Percentiles rank a stretch among this genome's conserved stretches.
Evolutionary conservation across 208 protist species (phyloP).

Genomic region (Wallacemonas sp.): DNA sequence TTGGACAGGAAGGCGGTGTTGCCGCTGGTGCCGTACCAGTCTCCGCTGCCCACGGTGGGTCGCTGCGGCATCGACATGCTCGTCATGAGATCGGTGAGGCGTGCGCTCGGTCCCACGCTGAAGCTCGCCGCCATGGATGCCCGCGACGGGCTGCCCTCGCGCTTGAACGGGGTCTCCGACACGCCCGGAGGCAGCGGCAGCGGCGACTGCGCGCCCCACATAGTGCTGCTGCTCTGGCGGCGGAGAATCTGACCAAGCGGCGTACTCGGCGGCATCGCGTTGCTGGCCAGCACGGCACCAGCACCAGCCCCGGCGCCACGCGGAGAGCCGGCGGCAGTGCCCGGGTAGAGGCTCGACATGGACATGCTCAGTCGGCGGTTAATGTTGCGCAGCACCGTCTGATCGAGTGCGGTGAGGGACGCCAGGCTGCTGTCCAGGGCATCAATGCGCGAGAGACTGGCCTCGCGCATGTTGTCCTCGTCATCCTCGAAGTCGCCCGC

Average conservation of each 20-base stretch:
- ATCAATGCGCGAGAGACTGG: slow-evolving; percentile 19
- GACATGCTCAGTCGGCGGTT: slow-evolving; percentile 23
- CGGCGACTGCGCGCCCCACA: slow-evolving; percentile 25
- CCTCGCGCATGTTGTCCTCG: background rate
- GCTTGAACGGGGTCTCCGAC: slow-evolving; percentile 27
- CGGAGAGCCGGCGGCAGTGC: background rate
- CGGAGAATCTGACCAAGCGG: slow-evolving; percentile 11
- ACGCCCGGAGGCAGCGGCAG: slow-evolving; percentile 23
- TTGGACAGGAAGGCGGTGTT: slow-evolving; percentile 15
- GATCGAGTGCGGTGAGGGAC: background rate
- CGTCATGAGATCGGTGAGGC: slow-evolving; percentile 32
- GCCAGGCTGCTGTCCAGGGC: slow-evolving; percentile 9
- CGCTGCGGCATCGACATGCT: slow-evolving; percentile 47
- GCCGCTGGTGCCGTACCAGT: slow-evolving; percentile 7
- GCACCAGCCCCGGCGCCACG: background rate
- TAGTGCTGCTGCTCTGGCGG: slow-evolving; percentile 13
- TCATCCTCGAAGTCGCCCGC: background rate
- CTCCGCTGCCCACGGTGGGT: slow-evolving; percentile 18
- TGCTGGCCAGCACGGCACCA: background rate
- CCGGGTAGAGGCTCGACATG: slow-evolving; percentile 3
- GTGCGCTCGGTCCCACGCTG: slow-evolving; percentile 7
- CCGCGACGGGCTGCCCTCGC: slow-evolving; percentile 55
- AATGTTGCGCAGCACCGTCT: slow-evolving; percentile 17
- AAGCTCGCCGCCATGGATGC: slow-evolving; percentile 20
- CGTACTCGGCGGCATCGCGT: background rate